Evolutionary conservation across 306 rosid genomes (phyloP).

Genomic region (Crotalaria pallida): DNA sequence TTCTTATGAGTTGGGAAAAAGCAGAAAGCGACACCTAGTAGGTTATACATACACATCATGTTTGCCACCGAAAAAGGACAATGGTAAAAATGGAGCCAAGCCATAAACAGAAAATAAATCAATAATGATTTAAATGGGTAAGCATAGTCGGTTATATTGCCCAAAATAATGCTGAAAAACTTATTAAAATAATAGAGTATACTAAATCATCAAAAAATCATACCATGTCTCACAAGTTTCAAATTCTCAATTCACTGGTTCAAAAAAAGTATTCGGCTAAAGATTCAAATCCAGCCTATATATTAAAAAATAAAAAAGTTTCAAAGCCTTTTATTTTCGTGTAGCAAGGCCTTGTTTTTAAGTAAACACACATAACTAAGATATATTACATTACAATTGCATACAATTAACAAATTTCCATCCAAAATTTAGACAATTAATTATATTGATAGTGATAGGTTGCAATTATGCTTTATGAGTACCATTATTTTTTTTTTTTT

Average conservation of each 20-base stretch:
- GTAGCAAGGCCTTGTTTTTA: too few relatives aligned
- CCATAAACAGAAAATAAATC: not conserved
- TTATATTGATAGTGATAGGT: not conserved
- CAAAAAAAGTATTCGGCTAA: too few relatives aligned
- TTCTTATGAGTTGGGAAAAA: constrained; percentile 19
- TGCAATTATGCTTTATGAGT: too few relatives aligned
- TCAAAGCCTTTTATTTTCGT: too few relatives aligned
- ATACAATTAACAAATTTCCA: not conserved
- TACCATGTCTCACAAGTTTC: not conserved
- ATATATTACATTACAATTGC: not conserved
- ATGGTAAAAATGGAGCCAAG: not conserved
- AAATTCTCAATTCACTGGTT: not conserved
- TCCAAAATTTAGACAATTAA: constrained; percentile 10
- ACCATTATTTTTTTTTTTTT: too few relatives aligned
- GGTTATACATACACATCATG: constrained; percentile 17
- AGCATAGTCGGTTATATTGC: not conserved
- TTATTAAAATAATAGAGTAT: not conserved
- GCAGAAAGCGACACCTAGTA: constrained; percentile 16
- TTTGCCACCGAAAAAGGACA: constrained; percentile 10
- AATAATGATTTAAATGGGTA: not conserved
- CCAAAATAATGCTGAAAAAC: not conserved
- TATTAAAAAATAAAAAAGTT: too few relatives aligned
- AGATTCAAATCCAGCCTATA: too few relatives aligned
- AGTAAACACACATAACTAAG: too few relatives aligned
- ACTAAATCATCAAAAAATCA: not conserved